Percentiles rank a stretch among this genome's conserved stretches.
phyloP scores from a whole-genome alignment of 2,329 filamentous ascomycete species.

The Corynespora cassiicola region DNA sequence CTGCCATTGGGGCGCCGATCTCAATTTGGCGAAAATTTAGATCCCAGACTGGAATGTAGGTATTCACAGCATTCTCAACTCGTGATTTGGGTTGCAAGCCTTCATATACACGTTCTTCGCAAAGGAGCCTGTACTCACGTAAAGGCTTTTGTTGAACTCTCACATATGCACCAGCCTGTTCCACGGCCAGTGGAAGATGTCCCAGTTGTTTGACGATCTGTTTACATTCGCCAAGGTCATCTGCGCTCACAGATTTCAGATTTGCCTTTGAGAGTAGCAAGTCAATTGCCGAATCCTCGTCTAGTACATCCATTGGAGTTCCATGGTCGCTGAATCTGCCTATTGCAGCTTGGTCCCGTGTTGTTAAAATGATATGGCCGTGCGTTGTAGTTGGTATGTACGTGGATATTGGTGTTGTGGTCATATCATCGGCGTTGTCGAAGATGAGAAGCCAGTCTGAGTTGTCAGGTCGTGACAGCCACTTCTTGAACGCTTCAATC shows the following conservation, averaged over 20 bases:
- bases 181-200: background rate
- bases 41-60: background rate
- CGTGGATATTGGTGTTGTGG: background rate
- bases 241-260: no score
- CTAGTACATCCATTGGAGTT: no score
- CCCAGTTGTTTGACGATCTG: background rate
- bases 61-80: background rate
- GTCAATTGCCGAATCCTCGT: no score
- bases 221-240: no score
- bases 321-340: no score
- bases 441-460: conserved; percentile 1
- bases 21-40: background rate
- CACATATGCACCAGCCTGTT: background rate
- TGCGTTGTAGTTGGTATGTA: background rate
- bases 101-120: background rate
- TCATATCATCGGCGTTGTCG: conserved; percentile 1
- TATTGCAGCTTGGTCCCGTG: no score
- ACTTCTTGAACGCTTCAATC: background rate
- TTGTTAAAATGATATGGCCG: no score
- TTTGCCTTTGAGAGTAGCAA: no score
- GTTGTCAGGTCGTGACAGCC: background rate
- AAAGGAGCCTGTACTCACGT: background rate
- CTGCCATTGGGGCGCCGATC: background rate
- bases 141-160: background rate
- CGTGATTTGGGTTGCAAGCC: background rate